A percentile compares a stretch with the other conserved stretches of the same genome.
Conservation (phyloP, 345 rosid genomes). For the Gossypium stocksii region DNA sequence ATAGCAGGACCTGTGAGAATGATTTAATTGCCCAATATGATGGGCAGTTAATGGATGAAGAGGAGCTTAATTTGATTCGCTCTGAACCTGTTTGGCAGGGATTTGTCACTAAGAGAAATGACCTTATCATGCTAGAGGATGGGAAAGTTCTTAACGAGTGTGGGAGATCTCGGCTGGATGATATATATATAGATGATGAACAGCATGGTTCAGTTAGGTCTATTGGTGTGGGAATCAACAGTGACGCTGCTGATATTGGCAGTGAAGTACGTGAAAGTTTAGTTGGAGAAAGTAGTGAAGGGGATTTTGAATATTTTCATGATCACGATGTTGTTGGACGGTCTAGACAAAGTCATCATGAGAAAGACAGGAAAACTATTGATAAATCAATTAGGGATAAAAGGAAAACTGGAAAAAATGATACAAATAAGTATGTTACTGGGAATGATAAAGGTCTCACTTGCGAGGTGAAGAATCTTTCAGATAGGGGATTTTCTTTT, state of each 20-base stretch:
- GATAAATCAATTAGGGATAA: slow-evolving; percentile 42
- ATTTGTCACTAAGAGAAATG: slow-evolving; percentile 83
- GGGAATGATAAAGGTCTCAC: slow-evolving; percentile 46
- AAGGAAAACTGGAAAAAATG: slow-evolving; percentile 45
- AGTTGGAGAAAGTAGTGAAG: slow-evolving; percentile 92
- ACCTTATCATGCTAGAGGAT: slow-evolving; percentile 55
- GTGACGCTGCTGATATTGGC: slow-evolving; percentile 93
- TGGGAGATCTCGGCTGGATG: slow-evolving; percentile 48
- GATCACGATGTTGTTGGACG: slow-evolving; percentile 62
- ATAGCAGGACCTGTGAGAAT: slow-evolving; percentile 50
- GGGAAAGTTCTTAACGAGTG: slow-evolving; percentile 44
- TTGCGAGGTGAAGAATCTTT: slow-evolving; percentile 42
- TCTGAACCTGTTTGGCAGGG: slow-evolving; percentile 96
- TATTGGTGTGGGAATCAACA: slow-evolving; percentile 92
- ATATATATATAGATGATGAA: slow-evolving; percentile 69
- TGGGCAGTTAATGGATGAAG: slow-evolving; percentile 84
- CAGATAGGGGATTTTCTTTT: slow-evolving; percentile 73
- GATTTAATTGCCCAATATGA: slow-evolving; percentile 71
- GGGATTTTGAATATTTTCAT: slow-evolving; percentile 72
- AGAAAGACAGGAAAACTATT: slow-evolving; percentile 46
- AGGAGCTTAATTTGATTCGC: slow-evolving; percentile 71
- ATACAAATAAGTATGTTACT: slow-evolving; percentile 34
- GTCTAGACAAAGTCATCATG: slow-evolving; percentile 46
- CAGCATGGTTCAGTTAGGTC: slow-evolving; percentile 95
- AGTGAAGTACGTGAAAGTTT: slow-evolving; percentile 88